Conservation (phyloP, 352 stramenopile genomes). For the Phytopythium litorale region DNA sequence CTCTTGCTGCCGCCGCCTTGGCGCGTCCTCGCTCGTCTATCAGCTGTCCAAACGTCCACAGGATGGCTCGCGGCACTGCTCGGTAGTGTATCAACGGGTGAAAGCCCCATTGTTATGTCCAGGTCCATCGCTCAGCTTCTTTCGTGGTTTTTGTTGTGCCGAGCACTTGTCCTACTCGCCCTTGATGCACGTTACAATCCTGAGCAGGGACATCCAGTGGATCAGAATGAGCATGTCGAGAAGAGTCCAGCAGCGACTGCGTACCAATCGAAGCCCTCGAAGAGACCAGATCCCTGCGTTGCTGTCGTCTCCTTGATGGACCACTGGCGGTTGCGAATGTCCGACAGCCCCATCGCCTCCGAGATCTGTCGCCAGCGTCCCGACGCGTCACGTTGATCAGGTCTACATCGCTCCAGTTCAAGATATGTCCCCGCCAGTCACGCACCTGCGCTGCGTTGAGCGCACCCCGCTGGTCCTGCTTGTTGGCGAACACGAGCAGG, state of each 20-base stretch:
- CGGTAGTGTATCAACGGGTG: not conserved
- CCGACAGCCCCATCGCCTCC: constrained; percentile 96
- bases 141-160: not conserved
- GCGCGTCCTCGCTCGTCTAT: not conserved
- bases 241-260: constrained; percentile 1
- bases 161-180: constrained; percentile 45
- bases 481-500: constrained; percentile 99
- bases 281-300: constrained; percentile 97
- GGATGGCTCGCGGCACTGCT: not conserved
- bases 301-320: constrained; percentile 99
- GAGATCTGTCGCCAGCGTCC: constrained; percentile 85
- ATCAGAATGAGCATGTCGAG: constrained; percentile 6
- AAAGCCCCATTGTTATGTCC: not conserved
- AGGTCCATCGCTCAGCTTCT: not conserved
- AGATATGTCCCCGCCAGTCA: not conserved
- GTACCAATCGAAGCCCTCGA: constrained; percentile 99
- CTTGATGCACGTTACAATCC: constrained; percentile 90
- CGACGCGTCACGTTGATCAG: not conserved
- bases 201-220: constrained; percentile 14
- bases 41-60: not conserved
- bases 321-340: constrained; percentile 99
- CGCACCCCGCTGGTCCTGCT: constrained; percentile 98
- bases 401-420: not conserved
- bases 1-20: not conserved
- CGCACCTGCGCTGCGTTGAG: constrained; percentile 82